These are phyloP conservation scores for Eucalyptus tenuipes DNA, from an alignment of 345 rosid genomes.

Conservation along the genomic window DNA sequence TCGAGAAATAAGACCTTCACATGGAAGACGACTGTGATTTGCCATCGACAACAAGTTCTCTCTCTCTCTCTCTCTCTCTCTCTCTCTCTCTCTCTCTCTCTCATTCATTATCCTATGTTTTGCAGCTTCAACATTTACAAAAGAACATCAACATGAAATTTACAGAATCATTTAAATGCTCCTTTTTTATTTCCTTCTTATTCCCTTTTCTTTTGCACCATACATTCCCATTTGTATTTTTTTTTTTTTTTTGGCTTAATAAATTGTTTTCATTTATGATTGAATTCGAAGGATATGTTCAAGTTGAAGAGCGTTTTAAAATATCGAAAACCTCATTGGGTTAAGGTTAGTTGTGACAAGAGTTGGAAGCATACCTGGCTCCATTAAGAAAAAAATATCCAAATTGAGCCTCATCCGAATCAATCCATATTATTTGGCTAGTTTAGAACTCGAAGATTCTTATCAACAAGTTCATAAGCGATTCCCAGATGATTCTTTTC, in stretches of 20 bases:
- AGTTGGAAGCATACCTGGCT: background rate
- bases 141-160: background rate
- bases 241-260: background rate
- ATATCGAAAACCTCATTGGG: background rate
- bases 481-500: background rate
- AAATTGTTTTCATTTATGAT: background rate
- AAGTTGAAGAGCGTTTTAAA: background rate
- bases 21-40: constrained; percentile 4
- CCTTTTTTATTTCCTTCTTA: background rate
- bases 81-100: background rate
- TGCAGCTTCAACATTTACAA: background rate
- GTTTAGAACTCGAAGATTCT: background rate
- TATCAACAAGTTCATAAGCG: background rate
- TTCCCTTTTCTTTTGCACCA: background rate
- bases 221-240: background rate
- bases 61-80: background rate
- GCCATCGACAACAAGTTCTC: background rate
- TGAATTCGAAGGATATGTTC: background rate
- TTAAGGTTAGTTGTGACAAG: background rate
- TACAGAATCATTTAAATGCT: background rate
- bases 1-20: background rate
- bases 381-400: background rate
- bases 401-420: background rate
- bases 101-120: background rate
- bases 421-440: background rate